A percentile compares a stretch with the other conserved stretches of the same genome.
These are phyloP conservation scores for Ophiostoma ulmi DNA, from an alignment of 2,329 filamentous ascomycete species.

Conservation along the genomic window DNA sequence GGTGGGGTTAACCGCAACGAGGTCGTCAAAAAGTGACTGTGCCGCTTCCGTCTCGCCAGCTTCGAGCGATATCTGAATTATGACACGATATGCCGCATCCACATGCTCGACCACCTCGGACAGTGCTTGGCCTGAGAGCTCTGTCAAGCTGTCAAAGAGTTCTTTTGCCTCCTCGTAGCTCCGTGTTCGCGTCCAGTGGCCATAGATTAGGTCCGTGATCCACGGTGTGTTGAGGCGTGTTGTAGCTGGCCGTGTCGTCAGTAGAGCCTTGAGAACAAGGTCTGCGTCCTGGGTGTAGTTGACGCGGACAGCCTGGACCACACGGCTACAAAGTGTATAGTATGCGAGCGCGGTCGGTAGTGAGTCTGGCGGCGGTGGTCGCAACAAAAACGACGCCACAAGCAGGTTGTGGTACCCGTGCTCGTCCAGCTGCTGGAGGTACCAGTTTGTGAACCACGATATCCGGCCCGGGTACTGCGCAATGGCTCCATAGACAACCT, in stretches of 20 bases:
- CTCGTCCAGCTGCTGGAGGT: constrained; percentile 32
- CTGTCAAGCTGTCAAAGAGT: constrained; percentile 31
- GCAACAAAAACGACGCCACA: constrained; percentile 35
- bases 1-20: constrained; percentile 30
- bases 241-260: constrained; percentile 27
- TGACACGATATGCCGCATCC: constrained; percentile 36
- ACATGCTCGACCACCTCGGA: constrained; percentile 31
- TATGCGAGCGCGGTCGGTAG: constrained; percentile 25
- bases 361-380: constrained; percentile 21
- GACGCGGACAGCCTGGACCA: constrained; percentile 35
- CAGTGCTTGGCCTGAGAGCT: constrained; percentile 26
- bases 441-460: constrained; percentile 29
- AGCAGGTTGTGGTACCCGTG: constrained; percentile 30
- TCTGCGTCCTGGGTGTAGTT: constrained; percentile 31
- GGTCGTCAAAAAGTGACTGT: constrained; percentile 32
- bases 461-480: constrained; percentile 28
- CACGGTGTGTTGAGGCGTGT: constrained; percentile 34
- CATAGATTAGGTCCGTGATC: constrained; percentile 37
- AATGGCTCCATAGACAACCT: constrained; percentile 35
- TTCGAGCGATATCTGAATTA: constrained; percentile 40
- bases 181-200: constrained; percentile 34
- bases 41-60: constrained; percentile 34
- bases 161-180: constrained; percentile 30
- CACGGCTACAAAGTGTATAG: constrained; percentile 31
- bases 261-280: constrained; percentile 33